Evolutionary conservation across 139 green algal species (phyloP).

Genomic region (Haematococcus lacustris): DNA sequence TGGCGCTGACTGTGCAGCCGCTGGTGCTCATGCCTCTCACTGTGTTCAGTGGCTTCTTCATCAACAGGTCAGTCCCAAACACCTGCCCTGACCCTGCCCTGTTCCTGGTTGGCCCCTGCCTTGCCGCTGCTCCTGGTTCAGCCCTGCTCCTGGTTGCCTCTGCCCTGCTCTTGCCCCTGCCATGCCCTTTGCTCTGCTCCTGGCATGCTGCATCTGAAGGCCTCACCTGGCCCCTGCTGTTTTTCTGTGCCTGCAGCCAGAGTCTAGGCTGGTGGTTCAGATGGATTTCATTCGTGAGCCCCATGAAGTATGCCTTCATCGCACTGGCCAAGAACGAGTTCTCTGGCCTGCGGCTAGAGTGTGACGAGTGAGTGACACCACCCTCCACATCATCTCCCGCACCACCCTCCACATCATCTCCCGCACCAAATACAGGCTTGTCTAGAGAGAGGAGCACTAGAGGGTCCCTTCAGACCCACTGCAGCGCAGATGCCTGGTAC

Average conservation of each 20-base stretch:
- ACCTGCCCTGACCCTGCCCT: background rate
- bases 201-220: too few relatives aligned
- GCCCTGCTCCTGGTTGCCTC: background rate
- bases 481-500: too few relatives aligned
- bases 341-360: slow-evolving; percentile 3
- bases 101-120: background rate
- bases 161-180: background rate
- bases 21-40: slow-evolving; percentile 25
- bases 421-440: too few relatives aligned
- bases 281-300: slow-evolving; percentile 8
- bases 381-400: too few relatives aligned
- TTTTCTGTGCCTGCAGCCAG: background rate
- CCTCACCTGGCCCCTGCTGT: too few relatives aligned
- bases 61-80: slow-evolving; percentile 7
- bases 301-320: slow-evolving; percentile 21
- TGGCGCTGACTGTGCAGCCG: slow-evolving; percentile 7
- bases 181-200: too few relatives aligned
- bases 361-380: too few relatives aligned
- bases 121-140: background rate
- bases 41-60: slow-evolving; percentile 26
- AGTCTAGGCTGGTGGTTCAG: slow-evolving; percentile 5
- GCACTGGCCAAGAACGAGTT: slow-evolving; percentile 31
- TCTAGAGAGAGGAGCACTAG: too few relatives aligned
- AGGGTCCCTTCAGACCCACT: too few relatives aligned
- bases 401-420: too few relatives aligned